phyloP scores from a whole-genome alignment of 176 grass and related monocot genomes.

The Hyparrhenia diplandra region DNA sequence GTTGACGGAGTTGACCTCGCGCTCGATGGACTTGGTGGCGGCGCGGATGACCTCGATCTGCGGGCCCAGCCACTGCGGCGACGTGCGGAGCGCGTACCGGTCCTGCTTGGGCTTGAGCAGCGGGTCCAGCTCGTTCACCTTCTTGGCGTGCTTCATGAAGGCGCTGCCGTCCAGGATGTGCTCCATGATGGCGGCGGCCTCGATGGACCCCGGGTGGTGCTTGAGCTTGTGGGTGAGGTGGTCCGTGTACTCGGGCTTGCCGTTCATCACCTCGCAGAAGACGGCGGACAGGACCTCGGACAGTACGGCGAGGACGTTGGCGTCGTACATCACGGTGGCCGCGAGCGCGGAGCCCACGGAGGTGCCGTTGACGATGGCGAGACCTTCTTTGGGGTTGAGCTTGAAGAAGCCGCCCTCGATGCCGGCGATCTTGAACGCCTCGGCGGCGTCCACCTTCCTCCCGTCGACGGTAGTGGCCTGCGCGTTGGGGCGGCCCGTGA shows the following conservation, averaged over 20 bases:
- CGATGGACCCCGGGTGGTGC: constrained; percentile 94
- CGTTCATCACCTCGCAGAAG: constrained; percentile 84
- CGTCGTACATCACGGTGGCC: constrained; percentile 58
- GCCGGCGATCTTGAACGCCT: constrained; percentile 61
- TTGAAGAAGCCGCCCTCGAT: constrained; percentile 64
- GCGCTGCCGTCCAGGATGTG: constrained; percentile 79
- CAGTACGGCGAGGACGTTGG: constrained; percentile 65
- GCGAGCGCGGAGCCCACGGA: constrained; percentile 69
- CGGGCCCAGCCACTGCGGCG: constrained; percentile 93
- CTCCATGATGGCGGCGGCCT: constrained; percentile 96
- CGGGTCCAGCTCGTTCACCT: constrained; percentile 71
- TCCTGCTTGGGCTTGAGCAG: constrained; percentile 92
- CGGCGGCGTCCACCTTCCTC: constrained; percentile 50
- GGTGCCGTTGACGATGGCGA: constrained; percentile 79
- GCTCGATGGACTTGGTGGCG: constrained; percentile 92
- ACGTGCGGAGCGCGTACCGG: constrained; percentile 92
- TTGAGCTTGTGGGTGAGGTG: constrained; percentile 96
- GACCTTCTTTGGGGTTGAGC: constrained; percentile 77
- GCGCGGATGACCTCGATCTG: constrained; percentile 88
- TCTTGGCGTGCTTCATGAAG: constrained; percentile 78
- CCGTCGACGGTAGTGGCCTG: constrained; percentile 52
- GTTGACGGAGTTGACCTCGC: constrained; percentile 98
- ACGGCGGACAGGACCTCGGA: constrained; percentile 59
- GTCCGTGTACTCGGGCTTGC: constrained; percentile 83
- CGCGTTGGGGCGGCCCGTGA: constrained; percentile 57